phyloP scores from a whole-genome alignment of 2,329 filamentous ascomycete genomes.

The Diaporthe sp. region DNA sequence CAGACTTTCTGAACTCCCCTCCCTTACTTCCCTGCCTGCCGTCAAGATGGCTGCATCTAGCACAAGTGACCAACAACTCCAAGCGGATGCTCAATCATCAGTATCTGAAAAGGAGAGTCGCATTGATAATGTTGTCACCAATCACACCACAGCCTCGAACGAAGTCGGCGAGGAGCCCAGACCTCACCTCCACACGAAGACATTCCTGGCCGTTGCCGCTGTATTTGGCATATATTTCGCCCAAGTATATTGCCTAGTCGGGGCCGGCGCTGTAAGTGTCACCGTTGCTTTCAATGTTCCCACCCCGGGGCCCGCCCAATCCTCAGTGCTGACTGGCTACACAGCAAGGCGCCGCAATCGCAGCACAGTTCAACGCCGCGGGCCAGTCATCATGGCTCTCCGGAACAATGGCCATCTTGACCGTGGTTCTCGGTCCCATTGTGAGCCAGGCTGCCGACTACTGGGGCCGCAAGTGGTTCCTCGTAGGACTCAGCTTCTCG shows the following conservation, averaged over 20 bases:
- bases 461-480: constrained; percentile 57
- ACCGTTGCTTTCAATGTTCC: background rate
- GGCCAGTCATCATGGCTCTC: constrained; percentile 51
- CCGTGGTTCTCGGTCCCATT: constrained; percentile 51
- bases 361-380: constrained; percentile 43
- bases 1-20: background rate
- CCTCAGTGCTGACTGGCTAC: constrained; percentile 4
- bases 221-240: constrained; percentile 53
- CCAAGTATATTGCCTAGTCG: constrained; percentile 51
- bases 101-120: constrained; percentile 14
- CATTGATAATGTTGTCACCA: background rate
- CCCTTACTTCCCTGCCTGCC: too few relatives aligned
- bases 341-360: constrained; percentile 51
- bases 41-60: constrained; percentile 2
- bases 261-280: constrained; percentile 50
- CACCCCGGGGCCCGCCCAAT: background rate
- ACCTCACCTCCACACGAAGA: constrained; percentile 50
- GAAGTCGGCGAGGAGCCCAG: constrained; percentile 36
- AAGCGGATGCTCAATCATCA: constrained; percentile 1
- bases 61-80: background rate
- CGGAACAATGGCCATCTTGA: constrained; percentile 52
- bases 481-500: constrained; percentile 50
- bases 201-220: constrained; percentile 50
- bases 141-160: background rate
- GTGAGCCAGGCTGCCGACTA: constrained; percentile 56